Conservation (phyloP, 306 rosid species). For the Prinsepia uniflora region DNA sequence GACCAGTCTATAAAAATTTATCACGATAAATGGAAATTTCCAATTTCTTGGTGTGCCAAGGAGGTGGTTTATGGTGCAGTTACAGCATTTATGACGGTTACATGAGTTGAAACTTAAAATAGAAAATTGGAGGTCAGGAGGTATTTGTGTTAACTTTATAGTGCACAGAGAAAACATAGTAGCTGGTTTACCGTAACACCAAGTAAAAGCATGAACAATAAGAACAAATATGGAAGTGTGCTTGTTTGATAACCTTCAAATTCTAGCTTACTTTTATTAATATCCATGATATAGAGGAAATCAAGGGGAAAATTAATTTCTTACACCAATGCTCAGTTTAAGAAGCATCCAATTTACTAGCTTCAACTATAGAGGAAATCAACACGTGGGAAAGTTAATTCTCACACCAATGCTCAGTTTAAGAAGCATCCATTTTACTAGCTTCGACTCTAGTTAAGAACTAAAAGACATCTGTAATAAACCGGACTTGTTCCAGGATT, state of each 20-base stretch:
- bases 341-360: not conserved
- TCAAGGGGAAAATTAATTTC: no score
- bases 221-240: no score
- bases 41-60: not conserved
- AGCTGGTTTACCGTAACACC: no score
- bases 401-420: constrained; percentile 2
- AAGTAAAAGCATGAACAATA: no score
- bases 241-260: no score
- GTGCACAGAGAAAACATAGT: not conserved
- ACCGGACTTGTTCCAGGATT: not conserved
- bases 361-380: not conserved
- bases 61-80: constrained; percentile 5
- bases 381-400: no score
- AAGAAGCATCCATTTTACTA: not conserved
- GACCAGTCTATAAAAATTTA: not conserved
- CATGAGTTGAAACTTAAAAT: not conserved
- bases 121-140: not conserved
- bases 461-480: no score
- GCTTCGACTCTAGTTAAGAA: not conserved
- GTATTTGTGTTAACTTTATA: not conserved
- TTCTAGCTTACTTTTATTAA: no score
- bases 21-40: constrained; percentile 1
- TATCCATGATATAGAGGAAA: no score
- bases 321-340: not conserved
- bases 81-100: not conserved